These are phyloP conservation scores for Coemansia sp. DNA, from an alignment of 192 early-diverging fungal species.

Conservation along the genomic window DNA sequence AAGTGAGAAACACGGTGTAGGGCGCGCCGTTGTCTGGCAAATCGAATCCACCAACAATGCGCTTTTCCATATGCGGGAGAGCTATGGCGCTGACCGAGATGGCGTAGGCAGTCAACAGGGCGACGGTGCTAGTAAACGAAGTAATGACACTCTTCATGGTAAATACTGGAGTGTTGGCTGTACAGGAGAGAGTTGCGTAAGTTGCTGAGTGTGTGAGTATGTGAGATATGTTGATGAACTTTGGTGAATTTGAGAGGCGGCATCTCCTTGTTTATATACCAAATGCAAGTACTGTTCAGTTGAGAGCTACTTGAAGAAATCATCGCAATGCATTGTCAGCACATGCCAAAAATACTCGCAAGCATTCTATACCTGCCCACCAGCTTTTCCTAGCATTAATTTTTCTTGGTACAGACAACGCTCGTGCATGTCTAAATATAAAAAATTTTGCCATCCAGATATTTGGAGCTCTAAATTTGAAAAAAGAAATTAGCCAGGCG, in stretches of 20 bases:
- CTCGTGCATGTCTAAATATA: background rate
- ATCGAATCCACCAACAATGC: constrained; percentile 14
- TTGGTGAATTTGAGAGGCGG: background rate
- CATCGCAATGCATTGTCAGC: background rate
- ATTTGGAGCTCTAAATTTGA: background rate
- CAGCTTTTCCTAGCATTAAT: background rate
- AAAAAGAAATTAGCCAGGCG: background rate
- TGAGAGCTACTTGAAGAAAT: background rate
- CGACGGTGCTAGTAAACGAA: constrained; percentile 1
- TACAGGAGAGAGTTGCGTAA: background rate
- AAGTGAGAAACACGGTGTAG: constrained; percentile 8
- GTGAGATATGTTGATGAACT: background rate
- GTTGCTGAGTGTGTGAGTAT: background rate
- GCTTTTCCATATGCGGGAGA: constrained; percentile 20
- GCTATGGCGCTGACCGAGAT: constrained; percentile 2
- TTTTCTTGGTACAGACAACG: background rate
- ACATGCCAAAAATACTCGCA: background rate
- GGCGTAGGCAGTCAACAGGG: constrained; percentile 4
- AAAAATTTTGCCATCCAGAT: background rate
- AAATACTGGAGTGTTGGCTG: background rate
- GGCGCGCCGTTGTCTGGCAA: background rate
- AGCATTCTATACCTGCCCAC: background rate
- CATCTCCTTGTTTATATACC: background rate
- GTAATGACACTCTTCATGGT: constrained; percentile 3
- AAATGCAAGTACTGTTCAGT: background rate